Evolutionary conservation across 345 rosid species (phyloP).

Genomic region (Melastoma malabathricum): DNA sequence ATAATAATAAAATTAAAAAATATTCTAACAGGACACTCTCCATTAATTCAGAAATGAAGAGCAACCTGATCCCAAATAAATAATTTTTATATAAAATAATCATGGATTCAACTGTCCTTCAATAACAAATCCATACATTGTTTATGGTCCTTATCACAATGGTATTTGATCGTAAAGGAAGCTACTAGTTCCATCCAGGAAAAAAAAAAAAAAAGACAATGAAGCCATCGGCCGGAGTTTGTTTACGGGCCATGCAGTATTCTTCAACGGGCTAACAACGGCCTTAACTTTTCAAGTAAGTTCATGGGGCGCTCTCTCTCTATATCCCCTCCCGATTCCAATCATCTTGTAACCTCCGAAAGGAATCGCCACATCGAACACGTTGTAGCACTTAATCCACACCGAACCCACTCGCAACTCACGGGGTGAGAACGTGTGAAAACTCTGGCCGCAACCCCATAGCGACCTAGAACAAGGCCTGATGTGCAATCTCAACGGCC

Average conservation of each 20-base stretch:
- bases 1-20: no score
- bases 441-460: slow-evolving; percentile 81
- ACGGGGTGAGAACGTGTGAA: slow-evolving; percentile 54
- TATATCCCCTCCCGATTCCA: slow-evolving; percentile 77
- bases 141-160: no score
- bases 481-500: slow-evolving; percentile 13
- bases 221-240: background rate
- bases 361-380: slow-evolving; percentile 77
- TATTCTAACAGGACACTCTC: no score
- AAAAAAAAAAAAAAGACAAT: background rate
- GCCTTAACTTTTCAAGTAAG: slow-evolving; percentile 93
- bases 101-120: no score
- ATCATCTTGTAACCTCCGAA: slow-evolving; percentile 96
- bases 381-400: slow-evolving; percentile 71
- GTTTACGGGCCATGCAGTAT: slow-evolving; percentile 78
- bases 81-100: no score
- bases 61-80: no score
- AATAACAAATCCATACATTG: no score
- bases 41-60: no score
- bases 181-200: background rate
- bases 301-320: slow-evolving; percentile 48
- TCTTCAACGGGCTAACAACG: slow-evolving; percentile 65
- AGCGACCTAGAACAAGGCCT: slow-evolving; percentile 15
- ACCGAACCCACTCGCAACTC: slow-evolving; percentile 60
- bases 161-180: no score